Evolutionary conservation across 257 asterid genomes (phyloP).

Genomic region (Avicennia marina): DNA sequence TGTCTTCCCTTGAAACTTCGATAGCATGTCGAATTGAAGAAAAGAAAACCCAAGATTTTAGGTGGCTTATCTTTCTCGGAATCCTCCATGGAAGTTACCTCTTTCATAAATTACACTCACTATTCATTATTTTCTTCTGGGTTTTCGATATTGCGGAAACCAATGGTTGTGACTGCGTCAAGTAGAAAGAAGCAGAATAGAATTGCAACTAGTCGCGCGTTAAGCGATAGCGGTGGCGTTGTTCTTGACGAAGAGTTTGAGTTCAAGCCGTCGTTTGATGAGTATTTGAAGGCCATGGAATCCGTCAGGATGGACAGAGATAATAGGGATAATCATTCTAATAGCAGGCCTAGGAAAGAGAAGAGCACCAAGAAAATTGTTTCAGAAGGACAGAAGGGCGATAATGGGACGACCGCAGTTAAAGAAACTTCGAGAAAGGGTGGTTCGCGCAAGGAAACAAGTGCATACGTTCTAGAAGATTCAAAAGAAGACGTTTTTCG

Average conservation of each 20-base stretch:
- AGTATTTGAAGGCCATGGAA: constrained; percentile 83
- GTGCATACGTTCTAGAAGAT: constrained; percentile 19
- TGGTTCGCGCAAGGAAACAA: constrained; percentile 10
- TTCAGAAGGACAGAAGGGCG: constrained; percentile 22
- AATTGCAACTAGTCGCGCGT: constrained; percentile 18
- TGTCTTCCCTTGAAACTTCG: neutral
- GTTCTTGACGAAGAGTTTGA: constrained; percentile 49
- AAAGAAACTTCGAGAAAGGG: constrained; percentile 24
- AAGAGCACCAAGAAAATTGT: constrained; percentile 20
- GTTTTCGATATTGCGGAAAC: constrained; percentile 25
- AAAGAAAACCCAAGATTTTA: constrained; percentile 18
- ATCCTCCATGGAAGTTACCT: constrained; percentile 23
- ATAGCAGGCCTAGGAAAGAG: constrained; percentile 16
- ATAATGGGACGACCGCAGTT: constrained; percentile 18
- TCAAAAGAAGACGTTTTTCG: constrained; percentile 16
- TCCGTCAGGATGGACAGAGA: constrained; percentile 46
- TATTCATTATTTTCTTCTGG: constrained; percentile 21
- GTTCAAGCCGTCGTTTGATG: constrained; percentile 68
- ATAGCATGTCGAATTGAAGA: constrained; percentile 16
- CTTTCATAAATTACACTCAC: constrained; percentile 17
- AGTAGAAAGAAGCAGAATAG: constrained; percentile 21
- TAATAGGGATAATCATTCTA: neutral
- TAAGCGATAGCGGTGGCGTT: constrained; percentile 22
- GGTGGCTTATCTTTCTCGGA: constrained; percentile 29
- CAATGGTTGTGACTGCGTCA: constrained; percentile 24